These are phyloP conservation scores for Puccinellia tenuiflora DNA, from an alignment of 176 grass and related monocot species.

Conservation along the genomic window DNA sequence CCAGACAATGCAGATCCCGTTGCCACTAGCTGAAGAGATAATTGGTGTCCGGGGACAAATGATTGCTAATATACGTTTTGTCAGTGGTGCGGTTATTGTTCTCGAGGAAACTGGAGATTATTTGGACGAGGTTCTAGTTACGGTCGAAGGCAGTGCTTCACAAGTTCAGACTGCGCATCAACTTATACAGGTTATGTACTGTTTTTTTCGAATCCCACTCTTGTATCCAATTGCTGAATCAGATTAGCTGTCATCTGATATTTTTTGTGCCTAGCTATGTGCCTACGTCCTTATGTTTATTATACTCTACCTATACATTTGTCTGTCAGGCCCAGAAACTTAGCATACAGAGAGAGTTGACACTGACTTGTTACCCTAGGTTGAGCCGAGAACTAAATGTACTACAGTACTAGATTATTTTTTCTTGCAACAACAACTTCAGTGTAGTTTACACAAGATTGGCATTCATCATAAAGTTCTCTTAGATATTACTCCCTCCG, in stretches of 20 bases:
- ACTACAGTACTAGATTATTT: not conserved
- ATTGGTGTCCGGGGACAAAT: slow-evolving; percentile 61
- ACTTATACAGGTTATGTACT: slow-evolving; percentile 84
- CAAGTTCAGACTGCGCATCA: slow-evolving; percentile 67
- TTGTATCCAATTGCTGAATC: not conserved
- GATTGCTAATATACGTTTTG: slow-evolving; percentile 50
- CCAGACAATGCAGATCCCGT: slow-evolving; percentile 70
- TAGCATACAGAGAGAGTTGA: not conserved
- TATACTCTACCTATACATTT: not conserved
- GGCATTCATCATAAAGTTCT: not conserved
- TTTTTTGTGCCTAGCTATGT: not conserved
- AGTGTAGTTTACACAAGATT: not conserved
- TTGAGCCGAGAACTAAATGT: not conserved
- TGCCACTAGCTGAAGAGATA: slow-evolving; percentile 63
- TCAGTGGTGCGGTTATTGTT: slow-evolving; percentile 55
- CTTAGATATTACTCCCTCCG: not conserved
- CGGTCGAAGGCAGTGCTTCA: slow-evolving; percentile 59
- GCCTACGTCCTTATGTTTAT: not conserved
- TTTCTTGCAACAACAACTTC: not conserved
- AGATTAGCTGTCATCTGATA: not conserved
- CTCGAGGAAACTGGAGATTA: slow-evolving; percentile 47
- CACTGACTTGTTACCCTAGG: not conserved
- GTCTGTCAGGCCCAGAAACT: not conserved
- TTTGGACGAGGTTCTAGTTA: slow-evolving; percentile 53
- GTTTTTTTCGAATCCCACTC: too few relatives aligned